Conservation (phyloP, 805 yeast genomes). For the Zygosaccharomyces lentus region DNA sequence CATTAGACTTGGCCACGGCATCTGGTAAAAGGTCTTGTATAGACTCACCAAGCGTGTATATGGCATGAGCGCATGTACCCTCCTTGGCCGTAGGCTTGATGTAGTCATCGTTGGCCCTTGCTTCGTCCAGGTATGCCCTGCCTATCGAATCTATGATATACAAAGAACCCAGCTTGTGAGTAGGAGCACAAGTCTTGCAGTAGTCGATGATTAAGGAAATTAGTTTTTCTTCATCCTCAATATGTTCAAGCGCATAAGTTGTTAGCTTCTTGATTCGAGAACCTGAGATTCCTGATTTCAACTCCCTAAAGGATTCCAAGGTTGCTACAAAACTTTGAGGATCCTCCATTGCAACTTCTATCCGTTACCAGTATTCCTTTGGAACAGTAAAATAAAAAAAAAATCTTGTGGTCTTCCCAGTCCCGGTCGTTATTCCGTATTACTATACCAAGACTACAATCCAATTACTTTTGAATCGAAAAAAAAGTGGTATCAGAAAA, state of each 20-base stretch:
- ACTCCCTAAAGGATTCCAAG: constrained; percentile 42
- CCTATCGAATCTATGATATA: constrained; percentile 91
- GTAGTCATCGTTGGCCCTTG: constrained; percentile 50
- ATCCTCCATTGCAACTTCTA: constrained; percentile 14
- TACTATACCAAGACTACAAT: constrained; percentile 8
- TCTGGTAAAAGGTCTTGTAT: constrained; percentile 62
- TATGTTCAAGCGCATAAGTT: constrained; percentile 68
- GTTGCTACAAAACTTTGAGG: constrained; percentile 39
- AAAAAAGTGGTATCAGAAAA: neutral
- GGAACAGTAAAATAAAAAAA: neutral
- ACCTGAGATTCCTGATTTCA: constrained; percentile 91
- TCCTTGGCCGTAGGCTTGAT: constrained; percentile 50
- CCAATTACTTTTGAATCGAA: constrained; percentile 4
- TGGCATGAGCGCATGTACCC: constrained; percentile 74
- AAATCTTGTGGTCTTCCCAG: neutral
- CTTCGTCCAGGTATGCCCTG: constrained; percentile 75
- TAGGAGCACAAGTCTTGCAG: constrained; percentile 65
- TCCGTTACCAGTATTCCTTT: neutral
- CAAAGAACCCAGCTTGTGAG: constrained; percentile 86
- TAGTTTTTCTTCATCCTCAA: constrained; percentile 36
- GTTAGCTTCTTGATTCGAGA: constrained; percentile 86
- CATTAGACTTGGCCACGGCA: constrained; percentile 51
- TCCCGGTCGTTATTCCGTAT: constrained; percentile 5
- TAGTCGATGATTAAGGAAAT: constrained; percentile 35
- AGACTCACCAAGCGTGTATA: constrained; percentile 56